Evolutionary conservation across 1,284 basidiomycete genomes (phyloP).

Genomic region (Ganoderma meredithae): DNA sequence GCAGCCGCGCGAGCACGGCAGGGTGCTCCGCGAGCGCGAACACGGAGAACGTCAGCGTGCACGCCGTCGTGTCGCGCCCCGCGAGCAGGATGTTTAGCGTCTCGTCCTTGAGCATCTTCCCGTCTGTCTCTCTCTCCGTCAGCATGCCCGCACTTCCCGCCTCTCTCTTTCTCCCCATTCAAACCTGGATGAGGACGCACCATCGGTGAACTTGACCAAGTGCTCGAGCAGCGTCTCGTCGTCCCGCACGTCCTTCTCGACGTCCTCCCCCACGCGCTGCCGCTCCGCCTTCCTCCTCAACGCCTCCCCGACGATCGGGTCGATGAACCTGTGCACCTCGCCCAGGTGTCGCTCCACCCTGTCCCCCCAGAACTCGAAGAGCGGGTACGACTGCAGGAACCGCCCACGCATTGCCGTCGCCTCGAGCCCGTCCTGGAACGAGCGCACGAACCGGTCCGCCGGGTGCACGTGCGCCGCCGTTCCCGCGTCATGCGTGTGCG

Average conservation of each 20-base stretch:
- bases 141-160: too few species aligned
- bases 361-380: conserved; percentile 56
- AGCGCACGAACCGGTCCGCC: conserved; percentile 40
- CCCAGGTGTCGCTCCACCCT: conserved; percentile 52
- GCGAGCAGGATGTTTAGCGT: conserved; percentile 47
- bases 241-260: conserved; percentile 40
- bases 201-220: conserved; percentile 56
- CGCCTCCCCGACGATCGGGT: conserved; percentile 57
- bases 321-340: conserved; percentile 56
- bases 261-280: neutral
- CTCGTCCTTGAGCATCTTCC: conserved; percentile 44
- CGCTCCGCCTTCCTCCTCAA: conserved; percentile 43
- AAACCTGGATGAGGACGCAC: conserved; percentile 37
- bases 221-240: conserved; percentile 59
- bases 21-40: conserved; percentile 50
- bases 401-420: conserved; percentile 48
- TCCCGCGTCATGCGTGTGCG: too few species aligned
- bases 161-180: neutral
- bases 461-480: conserved; percentile 29
- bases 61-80: conserved; percentile 49
- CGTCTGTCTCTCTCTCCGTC: conserved; percentile 28
- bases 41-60: conserved; percentile 45
- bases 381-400: conserved; percentile 52
- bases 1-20: conserved; percentile 43
- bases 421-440: conserved; percentile 46